Conservation (phyloP, 768 basidiomycete genomes). For the Lactarius sp. region DNA sequence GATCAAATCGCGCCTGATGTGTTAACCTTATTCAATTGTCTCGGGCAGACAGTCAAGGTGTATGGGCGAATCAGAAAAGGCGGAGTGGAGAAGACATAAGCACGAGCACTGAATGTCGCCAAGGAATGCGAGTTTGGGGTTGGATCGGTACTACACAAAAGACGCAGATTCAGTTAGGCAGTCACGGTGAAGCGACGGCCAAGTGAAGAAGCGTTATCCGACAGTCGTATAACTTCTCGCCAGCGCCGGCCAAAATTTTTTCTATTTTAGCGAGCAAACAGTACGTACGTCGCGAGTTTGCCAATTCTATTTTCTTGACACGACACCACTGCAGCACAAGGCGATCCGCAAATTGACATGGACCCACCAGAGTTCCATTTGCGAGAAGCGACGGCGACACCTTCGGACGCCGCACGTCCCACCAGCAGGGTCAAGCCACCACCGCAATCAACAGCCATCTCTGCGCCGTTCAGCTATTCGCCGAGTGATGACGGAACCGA, state of each 20-base stretch:
- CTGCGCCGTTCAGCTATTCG: constrained; percentile 58
- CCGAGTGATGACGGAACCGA: constrained; percentile 81
- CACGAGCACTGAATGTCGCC: background rate
- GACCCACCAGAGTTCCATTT: constrained; percentile 17
- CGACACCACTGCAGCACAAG: background rate
- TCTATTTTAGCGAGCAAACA: background rate
- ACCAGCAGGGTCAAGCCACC: constrained; percentile 38
- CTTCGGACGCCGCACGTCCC: constrained; percentile 7
- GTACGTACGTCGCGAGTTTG: background rate
- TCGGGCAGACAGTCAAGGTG: background rate
- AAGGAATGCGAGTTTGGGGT: background rate
- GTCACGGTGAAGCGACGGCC: constrained; percentile 1
- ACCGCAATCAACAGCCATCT: constrained; percentile 43
- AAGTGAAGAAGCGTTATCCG: background rate
- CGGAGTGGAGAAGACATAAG: background rate
- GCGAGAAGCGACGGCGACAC: background rate
- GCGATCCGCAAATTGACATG: constrained; percentile 4
- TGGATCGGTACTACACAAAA: background rate
- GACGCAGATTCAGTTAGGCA: background rate
- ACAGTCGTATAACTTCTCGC: background rate
- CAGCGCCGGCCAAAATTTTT: background rate
- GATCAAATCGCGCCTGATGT: background rate
- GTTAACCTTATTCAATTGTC: background rate
- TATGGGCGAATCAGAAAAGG: background rate
- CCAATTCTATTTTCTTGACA: background rate